Percentiles rank a stretch among this genome's conserved stretches.
Conservation (phyloP, 148 eudicot species). For the Polygonum maritimum region DNA sequence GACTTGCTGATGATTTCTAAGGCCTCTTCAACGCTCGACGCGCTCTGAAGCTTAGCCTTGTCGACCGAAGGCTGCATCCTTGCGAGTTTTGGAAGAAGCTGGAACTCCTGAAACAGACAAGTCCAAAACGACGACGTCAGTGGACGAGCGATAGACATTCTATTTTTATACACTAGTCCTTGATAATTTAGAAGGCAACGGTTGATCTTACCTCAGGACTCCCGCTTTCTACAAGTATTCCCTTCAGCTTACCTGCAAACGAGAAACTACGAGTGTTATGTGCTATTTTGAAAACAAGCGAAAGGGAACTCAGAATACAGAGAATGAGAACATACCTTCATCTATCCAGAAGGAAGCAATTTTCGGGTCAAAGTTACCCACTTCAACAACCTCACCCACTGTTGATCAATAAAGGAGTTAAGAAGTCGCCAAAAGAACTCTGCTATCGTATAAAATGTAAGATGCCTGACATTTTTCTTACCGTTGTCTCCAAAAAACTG, state of each 20-base stretch:
- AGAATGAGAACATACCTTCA: slow-evolving; percentile 40
- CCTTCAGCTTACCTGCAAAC: slow-evolving; percentile 64
- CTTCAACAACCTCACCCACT: slow-evolving; percentile 91
- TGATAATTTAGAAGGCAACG: neutral
- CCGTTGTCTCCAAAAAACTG: slow-evolving; percentile 97
- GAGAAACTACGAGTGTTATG: neutral
- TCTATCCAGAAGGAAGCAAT: slow-evolving; percentile 97
- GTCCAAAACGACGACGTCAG: neutral
- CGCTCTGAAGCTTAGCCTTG: slow-evolving; percentile 62
- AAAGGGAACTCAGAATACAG: neutral
- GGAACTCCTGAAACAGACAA: slow-evolving; percentile 50
- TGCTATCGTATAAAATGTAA: neutral
- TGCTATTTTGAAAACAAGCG: neutral
- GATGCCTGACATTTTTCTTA: slow-evolving; percentile 12
- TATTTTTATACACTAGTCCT: neutral
- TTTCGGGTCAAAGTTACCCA: slow-evolving; percentile 95
- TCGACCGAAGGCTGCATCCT: slow-evolving; percentile 65
- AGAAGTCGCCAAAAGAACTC: neutral
- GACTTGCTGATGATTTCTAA: slow-evolving; percentile 56
- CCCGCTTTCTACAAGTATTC: slow-evolving; percentile 94
- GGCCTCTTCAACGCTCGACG: slow-evolving; percentile 88
- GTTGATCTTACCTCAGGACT: slow-evolving; percentile 66
- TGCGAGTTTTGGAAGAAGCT: slow-evolving; percentile 88
- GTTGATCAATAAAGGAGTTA: slow-evolving; percentile 13
- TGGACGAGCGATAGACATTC: neutral